Evolutionary conservation across 257 asterid species (phyloP).

Genomic region (Linaria vulgaris): DNA sequence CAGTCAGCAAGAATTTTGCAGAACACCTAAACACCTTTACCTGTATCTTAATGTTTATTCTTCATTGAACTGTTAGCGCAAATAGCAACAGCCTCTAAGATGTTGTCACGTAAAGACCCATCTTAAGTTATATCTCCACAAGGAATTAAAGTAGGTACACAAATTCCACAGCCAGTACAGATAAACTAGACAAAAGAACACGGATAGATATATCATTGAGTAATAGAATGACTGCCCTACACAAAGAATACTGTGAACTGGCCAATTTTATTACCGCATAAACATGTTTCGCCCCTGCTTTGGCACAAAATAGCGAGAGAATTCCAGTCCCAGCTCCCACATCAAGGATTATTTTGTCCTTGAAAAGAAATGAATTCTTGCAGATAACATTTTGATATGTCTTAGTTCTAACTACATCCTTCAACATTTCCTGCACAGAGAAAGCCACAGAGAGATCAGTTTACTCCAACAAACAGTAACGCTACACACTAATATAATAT

Average conservation of each 20-base stretch:
- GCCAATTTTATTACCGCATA: slow-evolving; percentile 41
- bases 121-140: too few relatives aligned
- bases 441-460: slow-evolving; percentile 14
- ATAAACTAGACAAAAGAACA: background rate
- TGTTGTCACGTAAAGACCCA: too few relatives aligned
- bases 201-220: background rate
- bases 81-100: too few relatives aligned
- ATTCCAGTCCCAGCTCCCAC: slow-evolving; percentile 99
- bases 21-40: too few relatives aligned
- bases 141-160: background rate
- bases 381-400: slow-evolving; percentile 88
- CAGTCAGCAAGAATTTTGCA: too few relatives aligned
- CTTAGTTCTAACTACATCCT: slow-evolving; percentile 84
- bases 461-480: background rate
- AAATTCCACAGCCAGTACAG: background rate
- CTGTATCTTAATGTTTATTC: too few relatives aligned
- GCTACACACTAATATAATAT: background rate
- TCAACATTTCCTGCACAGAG: slow-evolving; percentile 85
- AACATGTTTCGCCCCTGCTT: slow-evolving; percentile 85
- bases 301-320: slow-evolving; percentile 95
- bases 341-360: slow-evolving; percentile 91
- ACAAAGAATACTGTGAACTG: background rate
- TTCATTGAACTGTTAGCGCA: too few relatives aligned
- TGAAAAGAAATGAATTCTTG: slow-evolving; percentile 80
- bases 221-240: background rate